Evolutionary conservation across 2,329 filamentous ascomycete species (phyloP), one percentile per base, ranked within the genome.

Genomic region (Aspergillus sp.): DNA sequence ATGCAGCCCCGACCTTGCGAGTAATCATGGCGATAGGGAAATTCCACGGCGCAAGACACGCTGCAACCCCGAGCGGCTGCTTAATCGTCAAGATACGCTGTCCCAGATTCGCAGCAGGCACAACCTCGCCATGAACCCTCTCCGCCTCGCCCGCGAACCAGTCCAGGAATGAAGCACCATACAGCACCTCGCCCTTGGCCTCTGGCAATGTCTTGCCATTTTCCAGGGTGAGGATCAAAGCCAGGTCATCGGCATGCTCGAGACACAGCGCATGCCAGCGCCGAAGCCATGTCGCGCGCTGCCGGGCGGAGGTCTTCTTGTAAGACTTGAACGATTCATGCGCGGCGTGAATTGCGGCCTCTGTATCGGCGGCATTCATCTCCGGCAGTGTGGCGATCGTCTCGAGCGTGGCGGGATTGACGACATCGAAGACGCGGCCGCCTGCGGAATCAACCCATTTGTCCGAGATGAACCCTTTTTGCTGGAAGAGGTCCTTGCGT

Each of bases 21-120:
- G 71, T 68, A 64, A 90, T 86, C 88, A 91, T 91, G 44, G 88
- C 88, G 2, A 86, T 85, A 15, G 88, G 88, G 68, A 96, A 96
- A 76, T 96, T 96, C 91, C 91, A 95, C 73, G 91, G 91, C 9
- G 90, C 93, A 61, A 96, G 92, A 52, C 95, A 77, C 2, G 88
- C 91, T 68, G 88, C 90, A 8, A 96, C 91, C 57, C 91, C 91
- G 13, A 96, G 84, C 0, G 91, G 90, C 75, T 96, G 89, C 76
- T 90, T 91, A 69, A 90, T 76, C 0, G 89, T 93, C 64, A 87
- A 83, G 17, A 95, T 84, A 49, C 48, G 51, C 3, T 50, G 32
- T 5, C n/a, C 36, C 7, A 42, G 90, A 81, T 75, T 93, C 93
- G 5, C 85, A 86, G 88, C 82, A 3, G 81, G 79, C 26, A 86